Percentiles rank a stretch among this genome's conserved stretches.
Conservation (phyloP, 1,139 yeast species). For the Scheffersomyces segobiensis region DNA sequence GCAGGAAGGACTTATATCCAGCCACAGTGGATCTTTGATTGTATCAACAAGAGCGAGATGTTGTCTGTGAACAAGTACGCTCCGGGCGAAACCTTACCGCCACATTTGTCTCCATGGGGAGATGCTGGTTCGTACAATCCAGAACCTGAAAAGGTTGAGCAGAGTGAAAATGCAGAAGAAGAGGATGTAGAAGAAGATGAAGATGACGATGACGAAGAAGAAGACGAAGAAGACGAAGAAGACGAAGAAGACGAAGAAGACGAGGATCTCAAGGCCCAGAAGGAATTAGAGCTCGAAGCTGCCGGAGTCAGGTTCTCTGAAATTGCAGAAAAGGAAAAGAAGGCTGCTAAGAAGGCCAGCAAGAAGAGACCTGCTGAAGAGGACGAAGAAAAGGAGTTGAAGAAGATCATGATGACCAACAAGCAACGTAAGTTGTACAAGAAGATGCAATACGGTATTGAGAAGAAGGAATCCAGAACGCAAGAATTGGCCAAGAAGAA, state of each 20-base stretch:
- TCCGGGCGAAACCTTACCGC: conserved; percentile 94
- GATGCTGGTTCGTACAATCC: conserved; percentile 92
- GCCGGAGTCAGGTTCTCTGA: conserved; percentile 80
- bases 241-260: conserved; percentile 54
- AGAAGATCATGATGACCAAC: conserved; percentile 96
- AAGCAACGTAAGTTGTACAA: conserved; percentile 92
- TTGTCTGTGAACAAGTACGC: conserved; percentile 79
- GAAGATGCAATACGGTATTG: conserved; percentile 92
- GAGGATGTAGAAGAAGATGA: conserved; percentile 54
- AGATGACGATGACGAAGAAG: conserved; percentile 52
- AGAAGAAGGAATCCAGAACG: conserved; percentile 78
- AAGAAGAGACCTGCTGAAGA: conserved; percentile 42
- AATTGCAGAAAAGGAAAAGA: conserved; percentile 32
- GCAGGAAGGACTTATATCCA: conserved; percentile 93
- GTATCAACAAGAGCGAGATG: conserved; percentile 74
- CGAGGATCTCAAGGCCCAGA: conserved; percentile 68
- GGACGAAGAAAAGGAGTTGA: conserved; percentile 83
- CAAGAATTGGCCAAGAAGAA: conserved; percentile 76
- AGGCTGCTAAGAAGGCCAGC: conserved; percentile 32
- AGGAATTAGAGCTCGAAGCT: conserved; percentile 88
- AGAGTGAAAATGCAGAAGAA: conserved; percentile 39
- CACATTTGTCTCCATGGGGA: conserved; percentile 99
- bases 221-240: conserved; percentile 46
- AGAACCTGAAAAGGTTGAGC: conserved; percentile 44
- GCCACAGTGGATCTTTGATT: conserved; percentile 98